Evolutionary conservation across 148 eudicot species (phyloP).

Genomic region (Fagopyrum homotropicum): DNA sequence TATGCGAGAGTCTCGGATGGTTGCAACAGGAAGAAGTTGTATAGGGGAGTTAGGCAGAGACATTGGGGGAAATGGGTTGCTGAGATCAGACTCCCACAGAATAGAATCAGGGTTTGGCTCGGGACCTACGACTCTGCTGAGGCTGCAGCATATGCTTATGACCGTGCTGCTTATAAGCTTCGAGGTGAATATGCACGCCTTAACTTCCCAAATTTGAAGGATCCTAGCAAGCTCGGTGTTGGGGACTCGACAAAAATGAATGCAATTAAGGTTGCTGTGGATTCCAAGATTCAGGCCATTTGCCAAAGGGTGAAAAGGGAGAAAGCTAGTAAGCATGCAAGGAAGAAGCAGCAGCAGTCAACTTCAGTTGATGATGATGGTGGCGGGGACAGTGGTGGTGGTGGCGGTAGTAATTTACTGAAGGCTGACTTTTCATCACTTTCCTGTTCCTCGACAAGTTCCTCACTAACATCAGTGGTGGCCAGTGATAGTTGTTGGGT

Average conservation of each 20-base stretch:
- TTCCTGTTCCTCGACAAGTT: slow-evolving; percentile 27
- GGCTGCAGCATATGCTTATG: slow-evolving; percentile 96
- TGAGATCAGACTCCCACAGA: slow-evolving; percentile 89
- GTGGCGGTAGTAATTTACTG: slow-evolving; percentile 18
- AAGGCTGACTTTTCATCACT: slow-evolving; percentile 29
- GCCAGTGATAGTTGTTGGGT: slow-evolving; percentile 27
- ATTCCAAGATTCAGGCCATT: slow-evolving; percentile 74
- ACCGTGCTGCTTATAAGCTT: slow-evolving; percentile 85
- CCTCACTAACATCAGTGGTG: slow-evolving; percentile 7
- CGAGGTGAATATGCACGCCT: slow-evolving; percentile 82
- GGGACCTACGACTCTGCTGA: slow-evolving; percentile 89
- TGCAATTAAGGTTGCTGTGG: slow-evolving; percentile 54
- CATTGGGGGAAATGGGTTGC: slow-evolving; percentile 99
- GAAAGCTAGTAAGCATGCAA: slow-evolving; percentile 38
- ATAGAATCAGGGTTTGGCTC: slow-evolving; percentile 86
- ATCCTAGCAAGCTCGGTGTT: slow-evolving; percentile 40
- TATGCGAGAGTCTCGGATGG: slow-evolving; percentile 7
- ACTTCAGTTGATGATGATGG: not conserved
- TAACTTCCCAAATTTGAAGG: slow-evolving; percentile 69
- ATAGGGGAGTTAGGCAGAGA: slow-evolving; percentile 95
- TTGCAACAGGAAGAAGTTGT: slow-evolving; percentile 54
- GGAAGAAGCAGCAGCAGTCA: slow-evolving; percentile 32
- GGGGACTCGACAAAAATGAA: slow-evolving; percentile 45
- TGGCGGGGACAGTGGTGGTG: not conserved
- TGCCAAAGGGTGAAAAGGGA: slow-evolving; percentile 54